Conservation (phyloP, 1,139 yeast genomes). For the Taiozyma sp. region DNA sequence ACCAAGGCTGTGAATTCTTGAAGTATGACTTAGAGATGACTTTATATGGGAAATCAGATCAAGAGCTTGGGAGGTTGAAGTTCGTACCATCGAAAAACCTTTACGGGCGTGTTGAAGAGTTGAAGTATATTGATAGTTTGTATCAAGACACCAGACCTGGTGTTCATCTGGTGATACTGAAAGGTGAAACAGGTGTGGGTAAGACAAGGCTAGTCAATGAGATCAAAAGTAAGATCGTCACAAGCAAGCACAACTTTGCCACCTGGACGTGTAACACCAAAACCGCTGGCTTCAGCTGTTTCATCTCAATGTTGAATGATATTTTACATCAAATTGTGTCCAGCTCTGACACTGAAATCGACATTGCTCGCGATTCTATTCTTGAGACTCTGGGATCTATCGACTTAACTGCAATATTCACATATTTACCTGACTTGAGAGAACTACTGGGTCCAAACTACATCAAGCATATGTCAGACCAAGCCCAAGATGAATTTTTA, state of each 20-base stretch:
- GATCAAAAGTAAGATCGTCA: slow-evolving; percentile 33
- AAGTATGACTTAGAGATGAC: slow-evolving; percentile 34
- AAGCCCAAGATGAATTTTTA: slow-evolving; percentile 11
- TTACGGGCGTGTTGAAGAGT: slow-evolving; percentile 34
- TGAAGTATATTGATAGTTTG: slow-evolving; percentile 25
- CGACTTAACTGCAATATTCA: slow-evolving; percentile 39
- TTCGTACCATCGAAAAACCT: slow-evolving; percentile 29
- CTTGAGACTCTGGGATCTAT: slow-evolving; percentile 33
- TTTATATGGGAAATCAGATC: slow-evolving; percentile 6
- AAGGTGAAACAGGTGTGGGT: slow-evolving; percentile 46
- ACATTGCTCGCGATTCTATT: slow-evolving; percentile 40
- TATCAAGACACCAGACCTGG: slow-evolving; percentile 26
- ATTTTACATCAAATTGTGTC: slow-evolving; percentile 40
- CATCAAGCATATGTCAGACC: slow-evolving; percentile 21
- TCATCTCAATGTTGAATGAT: slow-evolving; percentile 34
- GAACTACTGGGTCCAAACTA: slow-evolving; percentile 42
- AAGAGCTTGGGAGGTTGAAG: slow-evolving; percentile 21
- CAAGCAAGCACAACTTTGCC: slow-evolving; percentile 36
- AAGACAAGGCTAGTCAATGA: slow-evolving; percentile 42
- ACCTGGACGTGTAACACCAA: slow-evolving; percentile 38
- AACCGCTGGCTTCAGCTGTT: slow-evolving; percentile 28
- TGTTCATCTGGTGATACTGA: slow-evolving; percentile 32
- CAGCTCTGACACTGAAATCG: slow-evolving; percentile 33
- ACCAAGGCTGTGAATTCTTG: slow-evolving; percentile 33
- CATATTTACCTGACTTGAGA: slow-evolving; percentile 41